Evolutionary conservation across 2,329 filamentous ascomycete genomes (phyloP), one percentile per base, ranked within the genome.

Genomic region (Aspergillus persii): DNA sequence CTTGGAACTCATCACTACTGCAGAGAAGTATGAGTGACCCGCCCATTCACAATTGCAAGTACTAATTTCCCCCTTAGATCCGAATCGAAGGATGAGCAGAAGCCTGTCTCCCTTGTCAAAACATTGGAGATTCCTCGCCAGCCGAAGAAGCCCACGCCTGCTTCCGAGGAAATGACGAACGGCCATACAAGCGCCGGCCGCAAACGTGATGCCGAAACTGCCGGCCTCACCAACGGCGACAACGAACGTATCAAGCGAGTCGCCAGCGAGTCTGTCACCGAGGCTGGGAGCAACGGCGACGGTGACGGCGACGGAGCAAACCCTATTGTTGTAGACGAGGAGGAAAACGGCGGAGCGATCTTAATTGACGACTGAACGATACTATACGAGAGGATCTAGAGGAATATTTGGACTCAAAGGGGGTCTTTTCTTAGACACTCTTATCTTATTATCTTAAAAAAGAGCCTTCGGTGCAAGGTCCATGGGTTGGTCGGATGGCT

Each of bases 1-100:
- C 63, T 82, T 98, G 2, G 83, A 94, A 54, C 80, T 97, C 12
- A 30, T 70, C 9, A 59, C 72, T 18, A 84, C 86, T 26, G 69
- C 68, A 27, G 68, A 72, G 62, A 68, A 64, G 75, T 77, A 63
- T 63, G 68, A 41, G 18, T 23, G 18, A 23, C 18, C 18, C 18
- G 18, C 18, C 18, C 18, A 23, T 23, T 23, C 18, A 23, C 18
- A 23, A 23, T 23, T 23, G 18, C 18, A 23, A 23, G 18, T 23
- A 23, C 18, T 23, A 23, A 23, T 23, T 23, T 23, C 18, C 18
- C n/a, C 11, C 41, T 7, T 47, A 74, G 72, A 54, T 53, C 61
- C 6, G 70, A 71, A 53, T 54, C 74, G 0, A 67, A 72, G 1
- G 68, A 76, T 27, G 73, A 77, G 9, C 63, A 71, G 5, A 78